Base-by-base conservation (phyloP, 1,284 basidiomycete genomes). In the Meripilus lineatus region DNA sequence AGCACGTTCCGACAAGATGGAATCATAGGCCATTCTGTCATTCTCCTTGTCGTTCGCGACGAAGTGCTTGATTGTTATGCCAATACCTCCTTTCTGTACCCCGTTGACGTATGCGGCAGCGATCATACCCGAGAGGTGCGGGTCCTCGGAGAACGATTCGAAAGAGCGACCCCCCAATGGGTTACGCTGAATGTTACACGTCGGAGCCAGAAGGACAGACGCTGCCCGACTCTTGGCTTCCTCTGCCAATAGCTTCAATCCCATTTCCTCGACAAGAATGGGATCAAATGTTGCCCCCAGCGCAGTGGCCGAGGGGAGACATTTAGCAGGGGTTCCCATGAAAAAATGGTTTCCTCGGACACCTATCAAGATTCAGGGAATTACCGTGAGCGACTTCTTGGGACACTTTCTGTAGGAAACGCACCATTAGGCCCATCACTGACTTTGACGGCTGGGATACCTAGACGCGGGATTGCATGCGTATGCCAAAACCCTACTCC, bases 61-160 rank as follows among this genome's bases (percentile, higher is more conserved):
- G 48, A 81, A 86, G 56, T 87, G 85, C 58, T 87, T 86, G 64
- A 86, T 82, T 2, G 79, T 70, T 7, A 74, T 75, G n/a, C 78
- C 81, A 40, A 91, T 81, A 2, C 85, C 84, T 20, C 75, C 73
- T 22, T 63, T 72, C 60, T 91, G 88, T 2, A 89, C 71, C 15
- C 87, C 88, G 35, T 79, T 77, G 35, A 89, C 72, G 56, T 88
- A 90, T 3, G 83, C 74, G 0, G 85, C 76, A 1, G 86, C 78
- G 30, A 88, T 71, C 50, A 55, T 56, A 17, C 89, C 89, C 17
- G 82, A 83, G 4, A 88, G 72, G 44, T 77, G 64, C 1, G 89
- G 87, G 56, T 92, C 89, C 59, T 91, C 89, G 0, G 86, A 85
- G 66, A 87, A 90, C 33, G 81, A 84, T 59, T 87, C 83, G 53